These are phyloP conservation scores for Anthracocystis setariae DNA, from an alignment of 1,284 basidiomycete species.

Conservation along the genomic window DNA sequence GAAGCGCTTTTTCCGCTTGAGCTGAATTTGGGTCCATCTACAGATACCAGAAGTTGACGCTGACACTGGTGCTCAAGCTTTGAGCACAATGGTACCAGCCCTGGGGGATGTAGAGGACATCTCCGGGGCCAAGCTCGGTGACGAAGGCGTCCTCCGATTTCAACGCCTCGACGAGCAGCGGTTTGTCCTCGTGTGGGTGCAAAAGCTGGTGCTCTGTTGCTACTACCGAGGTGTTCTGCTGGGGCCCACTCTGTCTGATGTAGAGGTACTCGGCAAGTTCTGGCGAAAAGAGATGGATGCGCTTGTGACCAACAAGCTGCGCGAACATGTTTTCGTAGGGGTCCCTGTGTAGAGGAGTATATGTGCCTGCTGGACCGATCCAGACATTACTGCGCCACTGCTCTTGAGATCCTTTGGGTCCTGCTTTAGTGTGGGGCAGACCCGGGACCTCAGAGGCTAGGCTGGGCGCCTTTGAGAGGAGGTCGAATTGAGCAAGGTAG, in stretches of 20 bases:
- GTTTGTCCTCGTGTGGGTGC: constrained; percentile 10
- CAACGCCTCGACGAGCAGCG: constrained; percentile 32
- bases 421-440: constrained; percentile 46
- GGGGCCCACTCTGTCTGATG: constrained; percentile 25
- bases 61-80: constrained; percentile 46
- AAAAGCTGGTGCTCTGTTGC: constrained; percentile 42
- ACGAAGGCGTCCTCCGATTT: constrained; percentile 15
- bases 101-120: constrained; percentile 48
- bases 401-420: constrained; percentile 39
- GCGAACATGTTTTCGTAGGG: constrained; percentile 55
- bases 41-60: constrained; percentile 54
- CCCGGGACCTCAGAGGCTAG: constrained; percentile 43
- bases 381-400: constrained; percentile 56
- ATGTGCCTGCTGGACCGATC: constrained; percentile 51
- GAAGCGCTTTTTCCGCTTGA: too few species aligned
- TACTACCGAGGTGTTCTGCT: constrained; percentile 47
- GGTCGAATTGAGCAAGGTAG: constrained; percentile 52
- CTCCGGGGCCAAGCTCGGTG: constrained; percentile 40
- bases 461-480: constrained; percentile 31
- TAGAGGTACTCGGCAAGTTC: constrained; percentile 25
- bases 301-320: constrained; percentile 51
- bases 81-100: constrained; percentile 54
- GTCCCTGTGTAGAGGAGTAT: constrained; percentile 52
- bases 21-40: constrained; percentile 1
- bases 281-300: constrained; percentile 48